These are phyloP conservation scores for Puccinia novopanici DNA, from an alignment of 1,284 basidiomycete species.

Conservation along the genomic window DNA sequence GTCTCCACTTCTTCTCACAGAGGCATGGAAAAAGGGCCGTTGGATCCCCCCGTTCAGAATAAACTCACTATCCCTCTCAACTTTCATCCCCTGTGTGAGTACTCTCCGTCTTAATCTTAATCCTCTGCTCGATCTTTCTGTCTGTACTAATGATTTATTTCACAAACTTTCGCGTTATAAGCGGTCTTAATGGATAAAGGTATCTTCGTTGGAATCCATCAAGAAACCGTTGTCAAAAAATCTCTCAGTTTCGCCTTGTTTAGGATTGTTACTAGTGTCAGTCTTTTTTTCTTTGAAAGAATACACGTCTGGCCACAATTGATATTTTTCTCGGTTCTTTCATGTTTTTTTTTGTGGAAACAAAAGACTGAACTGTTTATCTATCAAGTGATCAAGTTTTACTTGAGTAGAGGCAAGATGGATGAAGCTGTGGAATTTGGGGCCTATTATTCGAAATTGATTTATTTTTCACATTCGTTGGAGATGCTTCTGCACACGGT, in stretches of 20 bases:
- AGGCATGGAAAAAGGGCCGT: not conserved
- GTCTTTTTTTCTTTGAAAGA: conserved; percentile 55
- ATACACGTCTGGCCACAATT: not conserved
- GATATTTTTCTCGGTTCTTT: no score
- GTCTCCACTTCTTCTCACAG: conserved; percentile 55
- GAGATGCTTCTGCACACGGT: conserved; percentile 92
- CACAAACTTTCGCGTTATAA: conserved; percentile 57
- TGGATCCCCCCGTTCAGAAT: conserved; percentile 73
- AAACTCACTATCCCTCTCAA: conserved; percentile 86
- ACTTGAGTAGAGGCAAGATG: conserved; percentile 72
- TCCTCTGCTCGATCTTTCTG: conserved; percentile 10
- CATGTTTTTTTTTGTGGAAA: no score
- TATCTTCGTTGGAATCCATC: conserved; percentile 93
- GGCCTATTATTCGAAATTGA: conserved; percentile 78
- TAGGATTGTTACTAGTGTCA: conserved; percentile 81
- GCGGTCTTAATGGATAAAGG: conserved; percentile 98
- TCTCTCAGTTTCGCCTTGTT: conserved; percentile 89
- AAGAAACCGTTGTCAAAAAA: conserved; percentile 74
- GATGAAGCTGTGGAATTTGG: conserved; percentile 82
- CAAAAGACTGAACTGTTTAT: conserved; percentile 86
- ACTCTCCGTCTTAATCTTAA: not conserved
- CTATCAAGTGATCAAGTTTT: conserved; percentile 83
- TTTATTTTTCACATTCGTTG: conserved; percentile 90
- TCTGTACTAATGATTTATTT: not conserved
- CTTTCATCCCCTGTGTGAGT: conserved; percentile 92